Evolutionary conservation across 352 stramenopile species (phyloP).

Genomic region (Hyaloperonospora brassicae): DNA sequence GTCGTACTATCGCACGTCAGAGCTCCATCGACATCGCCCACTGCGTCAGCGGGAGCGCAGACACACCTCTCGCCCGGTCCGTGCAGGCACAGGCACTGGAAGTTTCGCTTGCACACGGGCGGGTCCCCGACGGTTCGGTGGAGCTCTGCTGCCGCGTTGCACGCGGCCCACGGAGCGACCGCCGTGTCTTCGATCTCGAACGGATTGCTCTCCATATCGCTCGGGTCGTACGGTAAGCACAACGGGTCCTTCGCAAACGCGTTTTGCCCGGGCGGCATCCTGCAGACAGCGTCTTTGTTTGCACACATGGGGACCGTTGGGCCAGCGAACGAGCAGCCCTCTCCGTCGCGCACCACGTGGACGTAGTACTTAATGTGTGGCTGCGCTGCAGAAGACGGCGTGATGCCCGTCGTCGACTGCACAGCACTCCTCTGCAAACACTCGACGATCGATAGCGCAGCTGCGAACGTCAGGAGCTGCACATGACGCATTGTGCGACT

Average conservation of each 20-base stretch:
- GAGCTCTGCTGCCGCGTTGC: constrained; percentile 22
- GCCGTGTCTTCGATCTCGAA: constrained; percentile 28
- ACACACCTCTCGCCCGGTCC: constrained; percentile 17
- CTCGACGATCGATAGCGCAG: not conserved
- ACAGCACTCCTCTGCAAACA: not conserved
- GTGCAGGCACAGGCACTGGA: constrained; percentile 31
- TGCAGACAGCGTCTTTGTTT: constrained; percentile 37
- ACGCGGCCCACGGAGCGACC: constrained; percentile 26
- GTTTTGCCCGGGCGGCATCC: constrained; percentile 36
- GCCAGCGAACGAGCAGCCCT: constrained; percentile 20
- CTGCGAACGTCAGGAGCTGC: not conserved
- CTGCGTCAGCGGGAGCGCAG: constrained; percentile 35
- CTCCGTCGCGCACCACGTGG: constrained; percentile 31
- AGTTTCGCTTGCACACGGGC: constrained; percentile 35
- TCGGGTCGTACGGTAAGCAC: constrained; percentile 33
- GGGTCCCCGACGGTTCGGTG: constrained; percentile 24
- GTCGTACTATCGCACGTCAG: constrained; percentile 18
- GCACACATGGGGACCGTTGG: constrained; percentile 34
- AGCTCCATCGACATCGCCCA: constrained; percentile 22
- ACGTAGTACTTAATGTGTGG: constrained; percentile 18
- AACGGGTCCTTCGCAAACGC: constrained; percentile 29
- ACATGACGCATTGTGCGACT: not conserved
- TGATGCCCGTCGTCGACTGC: not conserved
- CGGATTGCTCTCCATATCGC: constrained; percentile 27
- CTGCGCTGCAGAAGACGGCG: constrained; percentile 4